phyloP scores from a whole-genome alignment of 2,329 filamentous ascomycete species.

The Thelonectria discophora region DNA sequence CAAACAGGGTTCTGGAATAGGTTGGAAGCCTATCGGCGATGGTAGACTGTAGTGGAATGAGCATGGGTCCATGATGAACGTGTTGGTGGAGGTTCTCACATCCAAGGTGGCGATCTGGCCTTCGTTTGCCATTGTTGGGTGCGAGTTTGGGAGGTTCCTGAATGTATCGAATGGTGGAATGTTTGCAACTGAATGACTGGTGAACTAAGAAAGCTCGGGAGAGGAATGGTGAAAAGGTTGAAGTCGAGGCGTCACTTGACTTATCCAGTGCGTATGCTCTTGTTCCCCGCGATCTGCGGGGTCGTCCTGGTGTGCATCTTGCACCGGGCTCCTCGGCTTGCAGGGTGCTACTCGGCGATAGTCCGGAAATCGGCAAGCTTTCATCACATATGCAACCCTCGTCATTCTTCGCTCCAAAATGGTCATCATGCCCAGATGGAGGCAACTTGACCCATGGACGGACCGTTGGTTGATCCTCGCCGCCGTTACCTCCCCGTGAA shows the following conservation, averaged over 20 bases:
- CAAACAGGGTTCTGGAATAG: constrained; percentile 72
- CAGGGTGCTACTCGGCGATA: constrained; percentile 39
- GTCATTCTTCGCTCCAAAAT: background rate
- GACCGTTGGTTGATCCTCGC: background rate
- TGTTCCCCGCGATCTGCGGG: constrained; percentile 35
- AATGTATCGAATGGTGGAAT: background rate
- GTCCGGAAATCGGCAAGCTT: constrained; percentile 40
- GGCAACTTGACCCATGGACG: background rate
- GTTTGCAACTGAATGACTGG: constrained; percentile 10
- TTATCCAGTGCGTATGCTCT: constrained; percentile 1
- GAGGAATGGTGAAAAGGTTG: background rate
- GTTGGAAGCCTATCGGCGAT: constrained; percentile 74
- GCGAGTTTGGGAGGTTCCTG: background rate
- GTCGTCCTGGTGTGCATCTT: constrained; percentile 21
- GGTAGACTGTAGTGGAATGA: constrained; percentile 61
- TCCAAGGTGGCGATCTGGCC: constrained; percentile 48
- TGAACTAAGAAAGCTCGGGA: constrained; percentile 6
- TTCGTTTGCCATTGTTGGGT: constrained; percentile 37
- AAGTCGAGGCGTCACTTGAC: background rate
- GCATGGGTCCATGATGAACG: constrained; percentile 4
- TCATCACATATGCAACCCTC: background rate
- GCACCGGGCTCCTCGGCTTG: constrained; percentile 15
- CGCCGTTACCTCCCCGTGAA: constrained; percentile 17
- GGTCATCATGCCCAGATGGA: background rate
- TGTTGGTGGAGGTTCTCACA: constrained; percentile 38